A percentile compares a stretch with the other conserved stretches of the same genome.
These are phyloP conservation scores for Silene vulgaris DNA, from an alignment of 179 eudicot species.

Conservation along the genomic window DNA sequence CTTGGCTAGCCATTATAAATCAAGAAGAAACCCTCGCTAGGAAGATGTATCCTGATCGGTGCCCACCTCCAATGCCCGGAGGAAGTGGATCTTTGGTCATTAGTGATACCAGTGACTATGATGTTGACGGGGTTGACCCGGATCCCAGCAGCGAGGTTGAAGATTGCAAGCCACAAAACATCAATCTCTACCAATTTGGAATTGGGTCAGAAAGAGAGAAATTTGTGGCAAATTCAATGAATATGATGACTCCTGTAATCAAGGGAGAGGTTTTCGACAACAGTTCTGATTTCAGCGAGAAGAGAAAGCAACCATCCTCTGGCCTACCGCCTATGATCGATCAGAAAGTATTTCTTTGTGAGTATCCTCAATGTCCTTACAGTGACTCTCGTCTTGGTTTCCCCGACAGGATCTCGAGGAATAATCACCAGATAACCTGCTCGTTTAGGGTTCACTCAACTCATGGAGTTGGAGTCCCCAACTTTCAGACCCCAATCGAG, in stretches of 20 bases:
- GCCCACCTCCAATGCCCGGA: conserved; percentile 24
- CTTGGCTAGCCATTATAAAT: conserved; percentile 35
- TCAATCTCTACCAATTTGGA: conserved; percentile 24
- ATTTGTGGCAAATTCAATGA: conserved; percentile 9
- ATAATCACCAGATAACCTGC: conserved; percentile 38
- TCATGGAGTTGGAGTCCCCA: conserved; percentile 13
- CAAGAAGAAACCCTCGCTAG: conserved; percentile 35
- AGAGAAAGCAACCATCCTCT: conserved; percentile 32
- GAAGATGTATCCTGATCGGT: conserved; percentile 30
- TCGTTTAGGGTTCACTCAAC: conserved; percentile 21
- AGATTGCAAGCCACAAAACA: conserved; percentile 34
- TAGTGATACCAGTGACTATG: conserved; percentile 35
- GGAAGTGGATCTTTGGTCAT: conserved; percentile 28
- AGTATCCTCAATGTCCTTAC: conserved; percentile 33
- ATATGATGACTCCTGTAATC: conserved; percentile 19
- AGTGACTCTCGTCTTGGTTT: conserved; percentile 32
- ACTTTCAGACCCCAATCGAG: background rate
- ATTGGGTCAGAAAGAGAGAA: conserved; percentile 23
- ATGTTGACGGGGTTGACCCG: conserved; percentile 35
- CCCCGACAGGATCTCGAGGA: conserved; percentile 31
- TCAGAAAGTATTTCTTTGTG: conserved; percentile 26
- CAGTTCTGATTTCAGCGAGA: conserved; percentile 21
- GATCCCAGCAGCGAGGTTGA: conserved; percentile 28
- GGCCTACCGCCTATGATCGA: conserved; percentile 22
- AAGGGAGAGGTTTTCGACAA: conserved; percentile 32